These are phyloP conservation scores for Wickerhamiella alocasiicola DNA, from an alignment of 805 yeast species.

Conservation along the genomic window DNA sequence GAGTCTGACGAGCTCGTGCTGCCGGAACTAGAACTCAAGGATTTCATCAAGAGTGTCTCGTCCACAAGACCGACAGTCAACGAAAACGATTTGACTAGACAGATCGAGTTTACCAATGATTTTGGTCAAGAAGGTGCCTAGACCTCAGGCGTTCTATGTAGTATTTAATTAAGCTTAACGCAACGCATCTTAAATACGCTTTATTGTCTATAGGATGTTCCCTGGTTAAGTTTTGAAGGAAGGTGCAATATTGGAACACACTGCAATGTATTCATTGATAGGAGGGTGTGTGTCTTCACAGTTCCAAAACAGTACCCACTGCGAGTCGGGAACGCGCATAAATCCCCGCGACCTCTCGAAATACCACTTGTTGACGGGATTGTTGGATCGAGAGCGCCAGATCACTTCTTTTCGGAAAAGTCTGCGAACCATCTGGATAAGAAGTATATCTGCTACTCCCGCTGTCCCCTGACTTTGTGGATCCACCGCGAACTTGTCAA, in stretches of 20 bases:
- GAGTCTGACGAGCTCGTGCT: conserved; percentile 81
- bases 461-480: conserved; percentile 77
- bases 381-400: conserved; percentile 79
- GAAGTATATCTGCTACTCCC: conserved; percentile 86
- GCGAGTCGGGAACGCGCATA: conserved; percentile 33
- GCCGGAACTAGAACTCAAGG: conserved; percentile 81
- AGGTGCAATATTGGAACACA: conserved; percentile 48
- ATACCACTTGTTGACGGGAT: conserved; percentile 96
- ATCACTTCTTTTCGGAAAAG: conserved; percentile 60
- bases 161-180: neutral
- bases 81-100: conserved; percentile 65
- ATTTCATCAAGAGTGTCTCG: conserved; percentile 84
- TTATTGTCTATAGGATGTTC: too few species aligned
- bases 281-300: conserved; percentile 25
- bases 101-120: conserved; percentile 79
- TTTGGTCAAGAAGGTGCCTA: conserved; percentile 95
- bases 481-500: conserved; percentile 89
- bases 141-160: conserved; percentile 7
- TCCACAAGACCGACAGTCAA: conserved; percentile 93
- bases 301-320: conserved; percentile 37
- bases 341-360: conserved; percentile 81
- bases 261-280: conserved; percentile 36
- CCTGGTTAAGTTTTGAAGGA: conserved; percentile 29
- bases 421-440: conserved; percentile 58
- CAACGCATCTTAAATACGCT: neutral